Evolutionary conservation across 2,329 filamentous ascomycete genomes (phyloP), one percentile per base, ranked within the genome.

Genomic region (Aspergillus persii): DNA sequence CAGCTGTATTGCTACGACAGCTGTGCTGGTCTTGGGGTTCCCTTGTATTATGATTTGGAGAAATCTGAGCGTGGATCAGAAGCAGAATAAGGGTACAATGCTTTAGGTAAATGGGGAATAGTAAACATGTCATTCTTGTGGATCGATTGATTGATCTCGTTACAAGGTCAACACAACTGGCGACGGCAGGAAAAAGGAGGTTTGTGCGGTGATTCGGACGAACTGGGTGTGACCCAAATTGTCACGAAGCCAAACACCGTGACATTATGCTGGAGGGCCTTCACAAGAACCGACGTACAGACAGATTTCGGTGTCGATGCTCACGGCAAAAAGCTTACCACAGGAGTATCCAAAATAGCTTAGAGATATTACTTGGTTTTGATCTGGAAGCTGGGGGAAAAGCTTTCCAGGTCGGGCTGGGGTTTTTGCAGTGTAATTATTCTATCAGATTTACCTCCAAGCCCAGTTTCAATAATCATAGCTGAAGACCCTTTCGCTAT

Each of bases 1-100:
- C 49, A 67, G 64, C 27, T 66, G 64, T 27, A 73, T 76, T 60
- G 70, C 72, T 2, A 69, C 72, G 5, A 73, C 71, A 6, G 64
- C 62, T 2, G 59, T 75, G n/a, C 50, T 74, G 48, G 63, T 64
- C 5, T 59, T 75, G 47, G 67, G 52, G 4, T 67, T 76, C 53
- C 73, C 73, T 12, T 61, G 65, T n/a, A 70, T 76, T 56, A 62
- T 68, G 5, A 62, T 72, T 30, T 75, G 73, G 73, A 75, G 71
- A 67, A 71, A 75, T 61, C 69, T 53, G 4, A 41, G 36, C n/a
- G 36, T 41, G 36, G 36, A 41, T 12, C 12, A 18, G 15, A 41
- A 41, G 12, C 36, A 41, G 15, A 41, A 41, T 41, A 41, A 41
- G 36, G 36, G 36, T 3, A n/a, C 15, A 7, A 41, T 41, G 36